Percentiles rank a stretch among this genome's conserved stretches.
Evolutionary conservation across 2,329 filamentous ascomycete species (phyloP).

Genomic region (Penicillium verrucosum): DNA sequence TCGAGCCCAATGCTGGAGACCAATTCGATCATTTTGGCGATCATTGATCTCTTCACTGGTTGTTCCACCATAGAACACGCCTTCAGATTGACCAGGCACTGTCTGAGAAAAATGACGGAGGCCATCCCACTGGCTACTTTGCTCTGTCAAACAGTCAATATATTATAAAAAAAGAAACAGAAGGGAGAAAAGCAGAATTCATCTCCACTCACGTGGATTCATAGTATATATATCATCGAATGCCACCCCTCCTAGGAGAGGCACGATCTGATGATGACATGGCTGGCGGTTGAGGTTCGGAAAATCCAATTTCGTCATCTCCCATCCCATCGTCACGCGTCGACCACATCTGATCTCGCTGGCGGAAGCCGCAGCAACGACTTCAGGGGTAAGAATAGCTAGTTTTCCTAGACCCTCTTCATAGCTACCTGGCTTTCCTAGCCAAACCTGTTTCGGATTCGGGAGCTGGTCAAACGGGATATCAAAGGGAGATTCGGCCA

Average conservation of each 20-base stretch:
- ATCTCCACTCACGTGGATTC: conserved; percentile 44
- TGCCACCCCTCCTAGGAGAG: conserved; percentile 46
- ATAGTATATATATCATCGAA: conserved; percentile 53
- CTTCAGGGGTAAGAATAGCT: conserved; percentile 51
- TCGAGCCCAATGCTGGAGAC: conserved; percentile 49
- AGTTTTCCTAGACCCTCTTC: conserved; percentile 55
- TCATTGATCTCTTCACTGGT: conserved; percentile 48
- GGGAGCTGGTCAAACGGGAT: conserved; percentile 47
- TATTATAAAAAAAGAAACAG: not conserved
- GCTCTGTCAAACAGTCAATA: conserved; percentile 30
- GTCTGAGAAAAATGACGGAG: conserved; percentile 50
- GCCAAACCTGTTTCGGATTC: conserved; percentile 50
- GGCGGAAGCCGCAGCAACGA: conserved; percentile 50
- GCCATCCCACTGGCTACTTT: conserved; percentile 54
- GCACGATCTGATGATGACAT: conserved; percentile 51
- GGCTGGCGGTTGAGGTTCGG: conserved; percentile 53
- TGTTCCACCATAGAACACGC: conserved; percentile 51
- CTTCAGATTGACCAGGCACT: conserved; percentile 34
- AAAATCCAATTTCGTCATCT: conserved; percentile 55
- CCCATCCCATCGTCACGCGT: conserved; percentile 55
- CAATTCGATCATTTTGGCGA: conserved; percentile 44
- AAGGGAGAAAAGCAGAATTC: not conserved
- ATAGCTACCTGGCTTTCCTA: conserved; percentile 43
- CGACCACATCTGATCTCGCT: conserved; percentile 52
- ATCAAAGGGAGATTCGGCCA: conserved; percentile 24